phyloP scores from a whole-genome alignment of 176 grass and related monocot species.

The Rhynchospora pubera region DNA sequence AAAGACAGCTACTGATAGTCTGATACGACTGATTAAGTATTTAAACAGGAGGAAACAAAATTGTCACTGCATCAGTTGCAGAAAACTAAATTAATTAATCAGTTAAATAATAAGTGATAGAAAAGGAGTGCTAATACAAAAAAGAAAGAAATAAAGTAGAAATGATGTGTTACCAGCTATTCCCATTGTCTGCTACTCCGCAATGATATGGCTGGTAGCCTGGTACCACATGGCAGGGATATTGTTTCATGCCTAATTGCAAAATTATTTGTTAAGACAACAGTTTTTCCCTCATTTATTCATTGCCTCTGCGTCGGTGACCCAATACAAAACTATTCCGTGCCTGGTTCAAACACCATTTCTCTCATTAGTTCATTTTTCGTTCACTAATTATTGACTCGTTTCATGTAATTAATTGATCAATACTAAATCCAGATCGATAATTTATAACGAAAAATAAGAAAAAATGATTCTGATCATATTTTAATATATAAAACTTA shows the following conservation, averaged over 20 bases:
- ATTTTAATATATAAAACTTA: neutral
- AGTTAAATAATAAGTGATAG: neutral
- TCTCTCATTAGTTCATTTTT: too few species aligned
- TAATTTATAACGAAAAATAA: neutral
- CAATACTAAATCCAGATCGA: neutral
- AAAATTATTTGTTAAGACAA: neutral
- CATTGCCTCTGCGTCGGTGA: neutral
- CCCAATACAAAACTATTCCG: neutral
- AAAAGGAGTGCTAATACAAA: neutral
- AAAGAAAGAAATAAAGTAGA: neutral
- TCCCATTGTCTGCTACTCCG: neutral
- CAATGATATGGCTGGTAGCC: conserved; percentile 12
- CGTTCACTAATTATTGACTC: neutral
- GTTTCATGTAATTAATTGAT: neutral
- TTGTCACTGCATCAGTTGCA: neutral
- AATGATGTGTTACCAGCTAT: conserved; percentile 10
- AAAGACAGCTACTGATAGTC: too few species aligned
- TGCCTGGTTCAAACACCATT: too few species aligned
- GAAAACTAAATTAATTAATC: neutral
- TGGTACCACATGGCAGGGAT: conserved; percentile 2
- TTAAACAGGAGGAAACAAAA: conserved; percentile 4
- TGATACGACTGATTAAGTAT: conserved; percentile 9
- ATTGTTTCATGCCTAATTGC: neutral
- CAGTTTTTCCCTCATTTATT: neutral
- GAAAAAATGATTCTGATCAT: neutral